phyloP scores from a whole-genome alignment of 140 eudicot genomes.

The Anethum foeniculum region DNA sequence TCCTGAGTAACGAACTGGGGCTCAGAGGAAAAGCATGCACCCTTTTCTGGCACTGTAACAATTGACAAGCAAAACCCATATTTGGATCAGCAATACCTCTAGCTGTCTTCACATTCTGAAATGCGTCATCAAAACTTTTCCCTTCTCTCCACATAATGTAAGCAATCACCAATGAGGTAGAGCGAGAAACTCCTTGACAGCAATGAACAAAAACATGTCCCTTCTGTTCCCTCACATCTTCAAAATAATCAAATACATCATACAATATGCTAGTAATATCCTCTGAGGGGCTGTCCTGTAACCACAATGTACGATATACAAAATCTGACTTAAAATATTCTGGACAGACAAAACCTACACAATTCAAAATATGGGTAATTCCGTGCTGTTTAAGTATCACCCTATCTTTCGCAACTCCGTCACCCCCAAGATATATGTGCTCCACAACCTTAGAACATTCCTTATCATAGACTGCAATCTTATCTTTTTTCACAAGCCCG shows the following conservation, averaged over 20 bases:
- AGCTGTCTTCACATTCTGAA: slow-evolving; percentile 49
- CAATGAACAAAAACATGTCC: slow-evolving; percentile 72
- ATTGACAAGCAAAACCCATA: slow-evolving; percentile 79
- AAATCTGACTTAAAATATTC: slow-evolving; percentile 63
- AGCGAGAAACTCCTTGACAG: slow-evolving; percentile 84
- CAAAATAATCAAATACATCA: slow-evolving; percentile 84
- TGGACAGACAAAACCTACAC: slow-evolving; percentile 68
- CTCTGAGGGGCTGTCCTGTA: slow-evolving; percentile 72
- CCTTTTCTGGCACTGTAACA: slow-evolving; percentile 77
- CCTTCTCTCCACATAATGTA: slow-evolving; percentile 72
- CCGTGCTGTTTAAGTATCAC: slow-evolving; percentile 54
- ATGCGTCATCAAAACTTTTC: slow-evolving; percentile 54
- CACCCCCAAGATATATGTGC: slow-evolving; percentile 70
- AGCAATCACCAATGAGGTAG: slow-evolving; percentile 60
- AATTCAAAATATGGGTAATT: slow-evolving; percentile 63
- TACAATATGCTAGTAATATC: slow-evolving; percentile 73
- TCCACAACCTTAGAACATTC: slow-evolving; percentile 69
- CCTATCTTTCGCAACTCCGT: slow-evolving; percentile 59
- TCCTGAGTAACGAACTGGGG: slow-evolving; percentile 69
- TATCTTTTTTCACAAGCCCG: slow-evolving; percentile 49
- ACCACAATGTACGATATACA: slow-evolving; percentile 61
- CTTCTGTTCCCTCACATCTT: slow-evolving; percentile 72
- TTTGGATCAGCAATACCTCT: slow-evolving; percentile 55
- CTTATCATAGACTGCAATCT: slow-evolving; percentile 61
- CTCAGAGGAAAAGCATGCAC: slow-evolving; percentile 85